Percentiles rank a stretch among this genome's conserved stretches.
phyloP scores from a whole-genome alignment of 352 stramenopile genomes.

The Phytophthora citricola region DNA sequence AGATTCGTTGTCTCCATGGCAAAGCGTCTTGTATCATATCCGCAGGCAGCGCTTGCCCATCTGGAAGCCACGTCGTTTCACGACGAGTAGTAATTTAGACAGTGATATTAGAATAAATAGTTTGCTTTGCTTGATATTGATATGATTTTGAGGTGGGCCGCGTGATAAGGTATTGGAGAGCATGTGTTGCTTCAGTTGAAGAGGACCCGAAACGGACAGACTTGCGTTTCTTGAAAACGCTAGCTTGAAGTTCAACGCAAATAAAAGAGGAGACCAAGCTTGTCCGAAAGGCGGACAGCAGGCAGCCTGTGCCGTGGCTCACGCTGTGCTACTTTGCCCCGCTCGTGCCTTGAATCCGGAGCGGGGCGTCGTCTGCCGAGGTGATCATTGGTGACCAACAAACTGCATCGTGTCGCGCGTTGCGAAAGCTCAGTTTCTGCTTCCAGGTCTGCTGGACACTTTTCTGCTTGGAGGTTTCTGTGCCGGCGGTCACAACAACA shows the following conservation, averaged over 20 bases:
- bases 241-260: background rate
- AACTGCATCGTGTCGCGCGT: constrained; percentile 4
- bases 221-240: background rate
- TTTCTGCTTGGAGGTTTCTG: background rate
- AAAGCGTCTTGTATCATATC: background rate
- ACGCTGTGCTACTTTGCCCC: background rate
- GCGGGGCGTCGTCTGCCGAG: background rate
- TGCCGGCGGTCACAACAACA: background rate
- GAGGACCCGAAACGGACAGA: background rate
- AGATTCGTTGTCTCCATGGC: background rate
- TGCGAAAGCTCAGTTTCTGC: constrained; percentile 6
- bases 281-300: too few relatives aligned
- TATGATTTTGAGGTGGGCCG: background rate
- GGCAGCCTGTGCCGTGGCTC: too few relatives aligned
- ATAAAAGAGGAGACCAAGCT: background rate
- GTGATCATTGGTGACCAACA: constrained; percentile 3
- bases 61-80: background rate
- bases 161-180: background rate
- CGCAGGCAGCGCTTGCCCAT: background rate
- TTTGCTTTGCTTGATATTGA: background rate
- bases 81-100: background rate
- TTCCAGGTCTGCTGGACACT: background rate
- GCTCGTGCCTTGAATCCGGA: too few relatives aligned
- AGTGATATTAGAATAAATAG: background rate
- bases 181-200: background rate